Evolutionary conservation across 192 early-diverging fungal species (phyloP), one percentile per base, ranked within the genome.

Genomic region (Obelidium mucronatum): DNA sequence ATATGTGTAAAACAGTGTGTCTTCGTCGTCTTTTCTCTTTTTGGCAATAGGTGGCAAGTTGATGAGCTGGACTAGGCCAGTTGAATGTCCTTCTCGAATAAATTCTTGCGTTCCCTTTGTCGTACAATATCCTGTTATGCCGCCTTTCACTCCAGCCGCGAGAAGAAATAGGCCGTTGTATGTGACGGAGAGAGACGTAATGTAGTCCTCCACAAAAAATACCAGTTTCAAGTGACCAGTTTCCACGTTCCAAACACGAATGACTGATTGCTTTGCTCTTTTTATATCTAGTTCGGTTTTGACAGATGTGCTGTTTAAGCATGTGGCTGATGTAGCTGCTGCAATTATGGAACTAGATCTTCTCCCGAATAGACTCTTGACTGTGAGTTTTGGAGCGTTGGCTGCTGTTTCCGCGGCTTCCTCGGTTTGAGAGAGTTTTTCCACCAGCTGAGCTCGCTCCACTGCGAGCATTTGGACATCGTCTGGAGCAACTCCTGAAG

Each of bases 381-480:
- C 51, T 8, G 5, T 2, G 24, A 53, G 31, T 22, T 19, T 51
- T 17, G 51, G 33, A 42, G 8, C 24, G 11, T 3, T 40, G 8
- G 2, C 3, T 24, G 8, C 22, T 4, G 40, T 33, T 5, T 28
- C 36, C 33, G 33, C 63, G 3, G 17, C 36, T 11, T 37, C 33
- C 48, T 51, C 40, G 3, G 66, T 68, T 17, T 40, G 66, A 26
- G 42, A 3, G 24, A 72, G 15, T 44, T 61, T 68, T 40, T 77
- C 76, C 22, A 62, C 40, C 22, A 36, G 13, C 11, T 24, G 15
- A 39, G 68, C 67, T 3, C 66, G 3, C 44, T 77, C 76, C 19
- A 77, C 76, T 17, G 40, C 19, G 28, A 73, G n/a, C 48, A 79
- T 61, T 40, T 79, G 78, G 40, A 59, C 72, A 74, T 79, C 71